Conservation (phyloP, 1,284 basidiomycete genomes). For the Cutaneotrichosporon sp. region DNA sequence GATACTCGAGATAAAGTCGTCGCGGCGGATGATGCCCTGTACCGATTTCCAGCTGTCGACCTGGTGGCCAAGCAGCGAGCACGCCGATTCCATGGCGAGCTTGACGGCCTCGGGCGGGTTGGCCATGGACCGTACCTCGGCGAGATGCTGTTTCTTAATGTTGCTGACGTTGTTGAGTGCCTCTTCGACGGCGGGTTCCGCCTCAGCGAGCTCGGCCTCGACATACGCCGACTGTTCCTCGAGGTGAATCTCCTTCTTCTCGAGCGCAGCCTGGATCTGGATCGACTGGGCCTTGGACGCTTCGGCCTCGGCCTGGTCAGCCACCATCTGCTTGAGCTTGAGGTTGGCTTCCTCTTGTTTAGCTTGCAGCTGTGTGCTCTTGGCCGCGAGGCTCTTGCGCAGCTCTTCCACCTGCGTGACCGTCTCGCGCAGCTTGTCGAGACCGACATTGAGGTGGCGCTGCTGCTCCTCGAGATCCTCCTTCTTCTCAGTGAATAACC, state of each 20-base stretch:
- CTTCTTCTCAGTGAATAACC: conserved; percentile 95
- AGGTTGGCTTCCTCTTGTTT: conserved; percentile 95
- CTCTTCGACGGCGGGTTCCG: conserved; percentile 93
- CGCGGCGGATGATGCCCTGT: conserved; percentile 90
- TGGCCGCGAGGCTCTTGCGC: conserved; percentile 88
- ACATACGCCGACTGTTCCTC: conserved; percentile 81
- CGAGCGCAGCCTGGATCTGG: conserved; percentile 87
- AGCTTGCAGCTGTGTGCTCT: conserved; percentile 83
- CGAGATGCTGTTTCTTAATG: conserved; percentile 94
- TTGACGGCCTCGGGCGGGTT: conserved; percentile 98
- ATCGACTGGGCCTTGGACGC: conserved; percentile 96
- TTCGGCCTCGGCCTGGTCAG: conserved; percentile 97
- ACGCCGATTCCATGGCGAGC: conserved; percentile 97
- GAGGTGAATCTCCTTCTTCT: conserved; percentile 84
- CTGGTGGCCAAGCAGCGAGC: conserved; percentile 93
- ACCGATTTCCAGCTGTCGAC: conserved; percentile 91
- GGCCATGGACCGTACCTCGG: conserved; percentile 97
- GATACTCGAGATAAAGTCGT: conserved; percentile 95
- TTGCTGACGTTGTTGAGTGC: conserved; percentile 93
- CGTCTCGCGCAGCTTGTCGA: conserved; percentile 94
- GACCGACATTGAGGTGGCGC: conserved; percentile 93
- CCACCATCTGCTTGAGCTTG: conserved; percentile 95
- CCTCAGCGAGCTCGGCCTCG: conserved; percentile 92
- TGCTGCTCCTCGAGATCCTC: conserved; percentile 98
- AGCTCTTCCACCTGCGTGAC: conserved; percentile 95